Evolutionary conservation across 2,329 filamentous ascomycete species (phyloP), one percentile per base, ranked within the genome.

Genomic region (Aspergillus pseudoterreus): DNA sequence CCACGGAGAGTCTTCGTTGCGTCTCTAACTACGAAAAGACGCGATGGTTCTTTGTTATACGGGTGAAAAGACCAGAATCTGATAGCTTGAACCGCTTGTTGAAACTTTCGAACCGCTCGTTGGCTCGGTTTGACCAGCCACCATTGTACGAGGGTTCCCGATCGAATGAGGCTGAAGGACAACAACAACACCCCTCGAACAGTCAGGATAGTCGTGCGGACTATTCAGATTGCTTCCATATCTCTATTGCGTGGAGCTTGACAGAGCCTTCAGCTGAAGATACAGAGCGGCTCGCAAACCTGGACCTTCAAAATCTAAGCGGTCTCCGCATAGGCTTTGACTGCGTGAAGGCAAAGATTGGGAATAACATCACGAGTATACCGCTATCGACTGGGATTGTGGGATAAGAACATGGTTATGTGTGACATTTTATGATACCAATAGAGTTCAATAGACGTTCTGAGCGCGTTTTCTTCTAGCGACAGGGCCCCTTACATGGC

Each of bases 221-320:
- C 59, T 68, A 69, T 49, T 78, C 79, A 4, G 69, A 78, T 45
- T 82, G 81, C 19, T 96, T 96, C 64, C 94, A 99, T 70, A 75
- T 97, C 53, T 96, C 91, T 43, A 83, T 99, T 50, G 94, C 87
- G 0, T 97, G 92, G 94, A 87, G 82, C 1, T 78, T 92, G 55
- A 70, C 76, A 9, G 67, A 74, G 39, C 84, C 83, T 0, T 74
- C 69, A 5, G 52, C 72, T 3, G 75, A 79, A 32, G 63, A 80
- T 12, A 62, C 64, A 14, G 56, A 67, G 45, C 63, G 62, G 22
- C 52, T 70, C 19, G 47, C 55, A 12, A 32, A 33, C 8, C 55
- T 69, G 24, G 55, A 65, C 43, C 49, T 65, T 11, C 63, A 56
- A 3, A 61, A 52, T 6, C 49, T 82, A 10, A 62, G 56, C 9